Evolutionary conservation across 1,284 basidiomycete genomes (phyloP), one percentile per base, ranked within the genome.

Genomic region (Lignosus rhinocerotis): DNA sequence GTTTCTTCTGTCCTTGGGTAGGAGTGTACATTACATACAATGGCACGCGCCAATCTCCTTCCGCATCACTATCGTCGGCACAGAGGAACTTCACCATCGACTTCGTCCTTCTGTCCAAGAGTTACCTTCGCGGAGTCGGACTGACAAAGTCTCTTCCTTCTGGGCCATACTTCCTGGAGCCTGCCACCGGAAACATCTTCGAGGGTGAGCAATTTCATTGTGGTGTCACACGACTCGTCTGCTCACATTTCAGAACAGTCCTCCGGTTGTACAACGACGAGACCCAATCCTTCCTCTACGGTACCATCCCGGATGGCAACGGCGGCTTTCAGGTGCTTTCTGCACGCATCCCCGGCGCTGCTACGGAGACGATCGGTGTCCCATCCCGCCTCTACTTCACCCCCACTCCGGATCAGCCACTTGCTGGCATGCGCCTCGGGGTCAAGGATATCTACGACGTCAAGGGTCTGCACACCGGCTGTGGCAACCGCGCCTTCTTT

Each of bases 361-460:
- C 70, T 1, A 70, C 71, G 0, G 65, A 67, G 46, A 67, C 65
- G 10, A 66, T 73, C 50, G 70, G 66, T 6, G 72, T 71, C 6
- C 72, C 70, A 7, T 73, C 72, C 17, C 65, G 70, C 3, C 62
- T 73, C 11, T 71, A 73, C 60, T 72, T 70, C 62, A 67, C 67
- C 5, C 66, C 70, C 5, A 68, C 68, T 2, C 43, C 62, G n/a
- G 56, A 67, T 30, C 62, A 71, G 57, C 72, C 72, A 0, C 65
- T 73, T 43, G 72, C 72, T 10, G 72, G 70, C 5, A 60, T 62
- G 44, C 70, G 72, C 25, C 60, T 73, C 45, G 71, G 65, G 16
- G 69, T 73, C 17, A 73, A 73, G 58, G 72, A 73, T 61, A 73
- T 73, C 53, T 73, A 68, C 59, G 71, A 72, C 56, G 57, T 72